phyloP scores from a whole-genome alignment of 2,329 filamentous ascomycete genomes.

The Xylaria sp. region DNA sequence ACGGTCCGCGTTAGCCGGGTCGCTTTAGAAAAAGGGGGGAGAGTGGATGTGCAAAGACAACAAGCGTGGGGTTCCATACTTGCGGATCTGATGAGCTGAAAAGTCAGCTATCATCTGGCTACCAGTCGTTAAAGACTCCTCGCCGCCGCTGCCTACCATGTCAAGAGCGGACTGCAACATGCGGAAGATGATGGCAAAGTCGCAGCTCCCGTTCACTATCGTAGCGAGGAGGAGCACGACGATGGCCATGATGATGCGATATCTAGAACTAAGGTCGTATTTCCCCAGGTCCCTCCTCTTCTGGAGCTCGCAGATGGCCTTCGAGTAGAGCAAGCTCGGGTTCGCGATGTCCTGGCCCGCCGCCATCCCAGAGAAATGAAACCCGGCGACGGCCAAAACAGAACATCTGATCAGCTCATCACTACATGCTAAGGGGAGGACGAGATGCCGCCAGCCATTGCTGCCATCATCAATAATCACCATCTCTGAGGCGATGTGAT shows the following conservation, averaged over 20 bases:
- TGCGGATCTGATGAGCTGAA: no score
- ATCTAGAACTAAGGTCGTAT: no score
- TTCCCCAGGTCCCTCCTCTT: no score
- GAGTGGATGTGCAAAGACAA: no score
- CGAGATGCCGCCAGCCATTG: slow-evolving; percentile 1
- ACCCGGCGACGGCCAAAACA: background rate
- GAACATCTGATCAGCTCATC: background rate
- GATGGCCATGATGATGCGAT: no score
- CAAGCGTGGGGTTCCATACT: no score
- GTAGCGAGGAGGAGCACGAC: background rate
- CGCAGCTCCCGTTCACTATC: background rate
- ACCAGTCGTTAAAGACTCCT: background rate
- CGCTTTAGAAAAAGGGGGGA: no score
- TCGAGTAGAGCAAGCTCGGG: no score
- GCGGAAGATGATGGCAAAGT: background rate
- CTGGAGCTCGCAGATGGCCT: no score
- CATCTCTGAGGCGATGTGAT: slow-evolving; percentile 2
- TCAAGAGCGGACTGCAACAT: slow-evolving; percentile 2
- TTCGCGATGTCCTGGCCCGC: no score
- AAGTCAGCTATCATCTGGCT: no score
- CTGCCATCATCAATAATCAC: slow-evolving; percentile 1
- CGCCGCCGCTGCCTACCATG: background rate
- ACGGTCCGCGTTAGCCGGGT: no score
- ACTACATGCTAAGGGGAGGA: background rate
- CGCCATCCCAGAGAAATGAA: background rate